Percentiles rank a stretch among this genome's conserved stretches.
phyloP scores from a whole-genome alignment of 1,139 yeast genomes.

The Lodderomyces elongisporus region DNA sequence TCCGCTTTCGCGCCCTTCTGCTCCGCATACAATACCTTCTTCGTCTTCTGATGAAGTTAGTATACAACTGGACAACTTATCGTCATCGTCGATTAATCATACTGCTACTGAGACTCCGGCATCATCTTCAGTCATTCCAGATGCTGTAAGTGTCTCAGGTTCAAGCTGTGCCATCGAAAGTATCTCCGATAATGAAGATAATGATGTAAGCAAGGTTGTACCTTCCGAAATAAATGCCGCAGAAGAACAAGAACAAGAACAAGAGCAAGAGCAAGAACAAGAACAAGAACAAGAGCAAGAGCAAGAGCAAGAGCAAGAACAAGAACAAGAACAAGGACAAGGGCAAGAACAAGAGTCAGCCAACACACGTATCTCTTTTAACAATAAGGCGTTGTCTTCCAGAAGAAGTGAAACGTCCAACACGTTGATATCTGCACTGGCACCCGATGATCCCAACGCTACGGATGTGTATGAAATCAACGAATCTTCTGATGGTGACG shows the following conservation, averaged over 20 bases:
- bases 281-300: no score
- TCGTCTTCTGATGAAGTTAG: slow-evolving; percentile 5
- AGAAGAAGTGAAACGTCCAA: no score
- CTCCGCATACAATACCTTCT: no score
- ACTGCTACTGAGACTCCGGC: slow-evolving; percentile 7
- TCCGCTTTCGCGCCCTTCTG: no score
- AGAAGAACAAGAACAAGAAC: background rate
- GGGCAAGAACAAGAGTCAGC: no score
- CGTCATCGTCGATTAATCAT: no score
- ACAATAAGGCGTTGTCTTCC: no score
- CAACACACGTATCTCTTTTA: no score
- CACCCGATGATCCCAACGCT: no score
- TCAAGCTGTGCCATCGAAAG: slow-evolving; percentile 1
- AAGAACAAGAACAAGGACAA: no score
- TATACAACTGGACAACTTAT: slow-evolving; percentile 1
- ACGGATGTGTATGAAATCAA: slow-evolving; percentile 1
- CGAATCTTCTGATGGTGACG: slow-evolving; percentile 1
- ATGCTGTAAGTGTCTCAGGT: slow-evolving; percentile 6
- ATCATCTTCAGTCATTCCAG: slow-evolving; percentile 7
- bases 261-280: no score
- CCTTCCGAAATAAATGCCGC: background rate
- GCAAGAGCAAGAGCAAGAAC: background rate
- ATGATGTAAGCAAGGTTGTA: background rate
- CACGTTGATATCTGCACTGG: background rate
- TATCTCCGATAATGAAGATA: background rate